Base-by-base conservation (phyloP, 2,329 filamentous ascomycete genomes). In the Seiridium cupressi region DNA sequence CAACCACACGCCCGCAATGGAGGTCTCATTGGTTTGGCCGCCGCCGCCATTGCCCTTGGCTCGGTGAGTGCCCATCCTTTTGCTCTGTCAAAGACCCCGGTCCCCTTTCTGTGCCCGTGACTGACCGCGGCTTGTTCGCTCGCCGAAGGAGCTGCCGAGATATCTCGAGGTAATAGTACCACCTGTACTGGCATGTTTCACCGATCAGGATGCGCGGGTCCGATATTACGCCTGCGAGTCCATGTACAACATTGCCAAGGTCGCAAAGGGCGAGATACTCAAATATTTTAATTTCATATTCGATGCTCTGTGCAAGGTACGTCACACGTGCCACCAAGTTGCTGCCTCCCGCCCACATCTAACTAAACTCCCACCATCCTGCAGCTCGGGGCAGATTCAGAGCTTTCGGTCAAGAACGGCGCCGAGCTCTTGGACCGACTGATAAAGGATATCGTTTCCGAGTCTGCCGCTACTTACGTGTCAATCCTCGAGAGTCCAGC, bases 241-340 rank as follows among this genome's bases (percentile, higher is more conserved):
- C 75, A 99, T 99, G 95, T 99, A 99, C 79, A 99, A 99, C 76
- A 99, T 99, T 72, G 93, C 95, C 71, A 99, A 99, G 78, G 95
- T 99, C 53, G 95, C 94, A 62, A 99, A 99, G 77, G 95, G 96
- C 44, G 95, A 99, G 76, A 95, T 99, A 26, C 77, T 99, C 65
- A 86, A 96, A 46, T 99, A 97, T 80, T 99, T 99, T 77, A 99
- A 99, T 77, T 91, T 96, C 70, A 95, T 99, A 64, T 99, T 99
- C 72, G 95, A 99, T 78, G 93, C 95, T 31, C 81, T 99, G 58
- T 97, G 93, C 80, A 98, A 97, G 85, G 93, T 96, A 79, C 63
- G 77, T 66, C 38, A 56, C 57, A 9, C 49, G 61, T 38, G 42
- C 32, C 53, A 8, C 53, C 61, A 44, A 26, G 18, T 26, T 34